Evolutionary conservation across 306 rosid species (phyloP), one percentile per base, ranked within the genome.

Genomic region (Vicia faba): DNA sequence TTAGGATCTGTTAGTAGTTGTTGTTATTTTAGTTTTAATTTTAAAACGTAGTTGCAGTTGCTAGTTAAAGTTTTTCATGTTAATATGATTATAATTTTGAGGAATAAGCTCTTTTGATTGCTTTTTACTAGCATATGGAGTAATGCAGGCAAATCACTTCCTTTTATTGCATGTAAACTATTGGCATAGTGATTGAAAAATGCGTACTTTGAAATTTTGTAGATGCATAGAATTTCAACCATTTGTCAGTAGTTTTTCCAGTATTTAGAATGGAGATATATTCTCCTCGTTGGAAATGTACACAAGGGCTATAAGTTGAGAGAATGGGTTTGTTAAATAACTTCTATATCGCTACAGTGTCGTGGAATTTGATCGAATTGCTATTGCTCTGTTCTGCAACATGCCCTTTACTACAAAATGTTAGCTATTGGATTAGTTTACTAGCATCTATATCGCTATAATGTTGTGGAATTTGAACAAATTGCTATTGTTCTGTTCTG

Each of bases 121-220:
- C n/a, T n/a, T n/a, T n/a, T n/a, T n/a, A n/a, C n/a, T n/a, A n/a
- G n/a, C n/a, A n/a, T n/a, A n/a, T n/a, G n/a, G n/a, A n/a, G n/a
- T n/a, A n/a, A 44, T 8, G 62, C 9, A 50, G 41, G 40, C 8
- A 39, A 45, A 26, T 8, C 58, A 25, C 23, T 75, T 60, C 19
- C 44, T 68, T 41, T 36, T 15, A 28, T 50, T 50, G 16, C 11
- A 49, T 58, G 54, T 74, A 35, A 64, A 39, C 43, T 23, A 23
- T 31, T 61, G 56, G 33, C 54, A n/a, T 3, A 13, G 38, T 49
- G 50, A 3, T 45, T 36, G 61, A 36, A 49, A 12, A 26, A 6
- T 23, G 31, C 1, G 18, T 31, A 20, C 11, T 38, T 61, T 25
- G 62, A 54, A 8, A 56, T 15, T 26, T 26, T 7, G 16, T 44